These are phyloP conservation scores for Leptoxyphium fumago DNA, from an alignment of 2,329 filamentous ascomycete species.

Conservation along the genomic window DNA sequence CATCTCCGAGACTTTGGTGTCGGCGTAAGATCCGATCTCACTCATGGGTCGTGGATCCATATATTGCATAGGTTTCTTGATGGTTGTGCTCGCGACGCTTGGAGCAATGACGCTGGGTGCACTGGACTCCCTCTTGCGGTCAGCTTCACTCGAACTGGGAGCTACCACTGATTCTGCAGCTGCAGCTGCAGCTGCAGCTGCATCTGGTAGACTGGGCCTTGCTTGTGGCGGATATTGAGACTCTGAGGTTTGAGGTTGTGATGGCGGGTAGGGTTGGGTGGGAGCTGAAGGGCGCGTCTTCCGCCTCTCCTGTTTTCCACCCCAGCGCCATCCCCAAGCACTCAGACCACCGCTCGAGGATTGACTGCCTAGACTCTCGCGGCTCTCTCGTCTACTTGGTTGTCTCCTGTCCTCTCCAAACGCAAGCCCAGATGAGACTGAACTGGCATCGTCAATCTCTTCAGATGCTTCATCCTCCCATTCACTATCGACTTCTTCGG, in stretches of 20 bases:
- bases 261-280: conserved; percentile 2
- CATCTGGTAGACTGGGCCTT: conserved; percentile 8
- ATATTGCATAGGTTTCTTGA: conserved; percentile 41
- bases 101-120: background rate
- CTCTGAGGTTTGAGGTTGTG: conserved; percentile 4
- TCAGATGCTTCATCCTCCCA: conserved; percentile 42
- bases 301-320: conserved; percentile 29
- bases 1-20: conserved; percentile 17
- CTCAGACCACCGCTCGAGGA: conserved; percentile 33
- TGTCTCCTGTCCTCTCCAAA: conserved; percentile 36
- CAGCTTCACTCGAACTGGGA: conserved; percentile 26
- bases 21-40: conserved; percentile 50
- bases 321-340: conserved; percentile 49
- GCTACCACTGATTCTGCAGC: conserved; percentile 26
- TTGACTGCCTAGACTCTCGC: conserved; percentile 39
- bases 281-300: background rate
- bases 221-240: conserved; percentile 6
- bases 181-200: conserved; percentile 23
- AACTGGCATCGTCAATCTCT: conserved; percentile 39
- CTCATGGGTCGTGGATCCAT: conserved; percentile 53
- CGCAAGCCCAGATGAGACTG: conserved; percentile 43
- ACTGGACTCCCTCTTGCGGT: conserved; percentile 19
- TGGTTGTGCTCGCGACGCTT: conserved; percentile 38
- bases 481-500: conserved; percentile 30
- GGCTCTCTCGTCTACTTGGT: conserved; percentile 28